Evolutionary conservation across 2,329 filamentous ascomycete species (phyloP), one percentile per base, ranked within the genome.

Genomic region (Pyrenophora tritici-repentis): DNA sequence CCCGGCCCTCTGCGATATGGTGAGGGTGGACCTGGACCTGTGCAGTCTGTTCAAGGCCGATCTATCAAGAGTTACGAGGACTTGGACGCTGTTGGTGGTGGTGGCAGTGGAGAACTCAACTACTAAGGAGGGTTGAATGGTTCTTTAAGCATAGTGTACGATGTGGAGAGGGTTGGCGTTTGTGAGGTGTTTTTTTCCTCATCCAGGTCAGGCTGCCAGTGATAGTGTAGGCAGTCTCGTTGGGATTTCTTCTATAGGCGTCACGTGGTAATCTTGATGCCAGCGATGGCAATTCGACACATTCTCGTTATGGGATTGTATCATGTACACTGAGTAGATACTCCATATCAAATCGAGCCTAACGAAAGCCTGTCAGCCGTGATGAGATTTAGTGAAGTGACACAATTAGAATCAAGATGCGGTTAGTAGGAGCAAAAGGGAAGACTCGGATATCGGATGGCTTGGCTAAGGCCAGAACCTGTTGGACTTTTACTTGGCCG

Each of bases 31-130:
- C 86, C 88, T 46, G 92, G 91, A 0, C 93, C 94, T 16, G 84
- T 90, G 16, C 92, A 97, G 75, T 93, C 94, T 9, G 91, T 96
- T 1, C 90, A 95, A 62, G 94, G 94, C 4, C 85, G 94, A 50
- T 96, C 90, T 55, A 78, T 99, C 59, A 96, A 96, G 82, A 97
- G 91, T 73, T 99, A 99, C 71, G 95, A 99, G 74, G 94, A 99
- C 71, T 79, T 99, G 18, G 94, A 99, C 76, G 93, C 95, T n/a
- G 78, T 77, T 43, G 75, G 75, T 33, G 71, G 69, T 16, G 73
- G 74, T 43, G 90, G 87, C 34, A 86, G 87, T 34, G 89, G 90
- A 22, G 93, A 97, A 76, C 78, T 97, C 66, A 95, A 97, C 75
- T 97, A 97, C 71, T 97, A 71, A 61, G 47, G 26, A n/a, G n/a